A percentile compares a stretch with the other conserved stretches of the same genome.
Conservation (phyloP, 768 basidiomycete species). For the Termitomyces sp. region DNA sequence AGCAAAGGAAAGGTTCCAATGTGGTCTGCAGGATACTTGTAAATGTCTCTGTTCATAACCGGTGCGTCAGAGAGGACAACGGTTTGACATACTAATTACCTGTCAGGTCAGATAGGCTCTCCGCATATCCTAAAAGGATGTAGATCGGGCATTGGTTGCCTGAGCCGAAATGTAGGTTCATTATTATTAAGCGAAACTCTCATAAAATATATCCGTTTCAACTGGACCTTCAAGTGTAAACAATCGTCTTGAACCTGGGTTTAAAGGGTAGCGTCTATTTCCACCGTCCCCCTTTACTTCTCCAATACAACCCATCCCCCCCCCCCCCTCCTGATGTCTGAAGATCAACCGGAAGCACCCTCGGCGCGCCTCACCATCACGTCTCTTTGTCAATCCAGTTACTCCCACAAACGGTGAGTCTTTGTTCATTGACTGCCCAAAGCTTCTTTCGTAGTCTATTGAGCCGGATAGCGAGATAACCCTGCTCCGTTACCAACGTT, state of each 20-base stretch:
- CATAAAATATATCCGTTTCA: not conserved
- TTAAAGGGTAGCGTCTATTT: slow-evolving; percentile 5
- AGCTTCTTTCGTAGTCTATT: not conserved
- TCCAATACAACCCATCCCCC: too few relatives aligned
- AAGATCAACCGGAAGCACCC: not conserved
- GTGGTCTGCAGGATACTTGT: not conserved
- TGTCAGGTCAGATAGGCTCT: not conserved
- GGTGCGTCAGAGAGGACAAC: not conserved
- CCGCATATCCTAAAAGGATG: not conserved
- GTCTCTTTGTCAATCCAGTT: not conserved
- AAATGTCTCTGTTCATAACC: not conserved
- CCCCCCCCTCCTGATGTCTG: not conserved
- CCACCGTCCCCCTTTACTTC: too few relatives aligned
- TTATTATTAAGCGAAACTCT: slow-evolving; percentile 9
- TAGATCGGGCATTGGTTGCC: not conserved
- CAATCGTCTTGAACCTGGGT: not conserved
- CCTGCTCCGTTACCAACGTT: too few relatives aligned
- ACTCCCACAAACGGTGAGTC: not conserved
- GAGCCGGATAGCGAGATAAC: not conserved
- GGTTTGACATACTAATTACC: not conserved
- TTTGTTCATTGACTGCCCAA: not conserved
- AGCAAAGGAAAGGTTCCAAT: not conserved
- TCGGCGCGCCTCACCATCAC: not conserved
- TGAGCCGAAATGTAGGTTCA: not conserved
- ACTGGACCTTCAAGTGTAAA: slow-evolving; percentile 11